Evolutionary conservation across 1,284 basidiomycete genomes (phyloP).

Genomic region (Nidula niveotomentosa): DNA sequence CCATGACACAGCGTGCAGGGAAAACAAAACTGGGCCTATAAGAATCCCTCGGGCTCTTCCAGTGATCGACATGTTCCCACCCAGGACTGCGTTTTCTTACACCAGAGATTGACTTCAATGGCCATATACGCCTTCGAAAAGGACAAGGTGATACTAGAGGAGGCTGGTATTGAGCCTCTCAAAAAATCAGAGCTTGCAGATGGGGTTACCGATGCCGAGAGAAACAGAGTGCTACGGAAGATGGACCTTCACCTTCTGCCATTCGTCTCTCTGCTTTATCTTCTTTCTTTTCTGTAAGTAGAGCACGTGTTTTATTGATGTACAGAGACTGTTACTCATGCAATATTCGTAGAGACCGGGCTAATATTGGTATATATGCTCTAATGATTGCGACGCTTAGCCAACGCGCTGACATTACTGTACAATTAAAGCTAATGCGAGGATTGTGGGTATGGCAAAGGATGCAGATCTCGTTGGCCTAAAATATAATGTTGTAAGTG

Average conservation of each 20-base stretch:
- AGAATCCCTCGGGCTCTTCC: no score
- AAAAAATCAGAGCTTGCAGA: background rate
- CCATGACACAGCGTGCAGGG: no score
- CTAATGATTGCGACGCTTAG: background rate
- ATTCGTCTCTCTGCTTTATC: slow-evolving; percentile 55
- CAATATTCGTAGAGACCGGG: slow-evolving; percentile 25
- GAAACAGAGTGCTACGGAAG: slow-evolving; percentile 40
- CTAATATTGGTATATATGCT: slow-evolving; percentile 28
- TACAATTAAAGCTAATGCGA: slow-evolving; percentile 26
- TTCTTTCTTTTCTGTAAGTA: slow-evolving; percentile 52
- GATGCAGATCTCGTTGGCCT: slow-evolving; percentile 38
- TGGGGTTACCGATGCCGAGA: slow-evolving; percentile 22
- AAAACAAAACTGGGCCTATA: no score
- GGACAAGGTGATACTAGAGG: no score
- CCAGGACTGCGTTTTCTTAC: no score
- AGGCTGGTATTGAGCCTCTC: no score
- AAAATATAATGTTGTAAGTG: slow-evolving; percentile 41
- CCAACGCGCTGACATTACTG: background rate
- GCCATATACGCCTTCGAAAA: no score
- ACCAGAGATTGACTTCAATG: no score
- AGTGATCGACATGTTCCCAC: no score
- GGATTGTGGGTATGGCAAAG: slow-evolving; percentile 36
- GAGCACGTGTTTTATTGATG: slow-evolving; percentile 11
- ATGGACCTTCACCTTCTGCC: slow-evolving; percentile 50
- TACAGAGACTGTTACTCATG: no score